Base-by-base conservation (phyloP, 2,329 filamentous ascomycete species). In the Calycina herbarum region DNA sequence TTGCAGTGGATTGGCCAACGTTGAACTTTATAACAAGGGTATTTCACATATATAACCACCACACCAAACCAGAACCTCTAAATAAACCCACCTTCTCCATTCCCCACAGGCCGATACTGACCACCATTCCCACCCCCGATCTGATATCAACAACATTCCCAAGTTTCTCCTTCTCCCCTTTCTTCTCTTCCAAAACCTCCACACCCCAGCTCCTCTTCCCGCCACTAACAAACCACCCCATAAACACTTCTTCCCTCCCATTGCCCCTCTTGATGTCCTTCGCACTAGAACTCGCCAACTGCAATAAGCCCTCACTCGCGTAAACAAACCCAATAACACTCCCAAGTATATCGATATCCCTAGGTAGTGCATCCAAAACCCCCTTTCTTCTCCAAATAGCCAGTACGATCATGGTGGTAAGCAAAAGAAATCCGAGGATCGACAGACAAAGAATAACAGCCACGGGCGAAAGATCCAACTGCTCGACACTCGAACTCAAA, bases 311-410 rank as follows among this genome's bases (percentile, higher is more conserved):
- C 40, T 64, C 62, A 40, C 67, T 69, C 3, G 60, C 66, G 35
- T 69, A 69, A 1, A 69, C 61, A 35, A 69, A 66, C 1, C 66
- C 66, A 5, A 69, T 40, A 7, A 69, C 57, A 24, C 58, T 61
- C 5, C 63, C 64, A 1, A 69, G 42, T 1, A 66, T 67, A 42
- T 69, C 66, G 3, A 69, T 64, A 59, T 69, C 66, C 31, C 66
- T 42, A 10, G 67, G 67, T 54, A 69, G n/a, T 11, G 56, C 29
- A 13, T 56, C 20, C 27, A 69, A 48, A 64, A 61, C 8, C 59
- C 27, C 27, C 38, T 56, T 29, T 63, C 59, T 17, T 10, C 35
- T 10, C 33, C 31, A 59, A 27, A n/a, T 35, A n/a, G 29, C 24
- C 2, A 67, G 17, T 15, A 66, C 24, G 5, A 66, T 13, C 1